Conservation (phyloP, 2,329 filamentous ascomycete genomes). For the Phialocephala subalpina region DNA sequence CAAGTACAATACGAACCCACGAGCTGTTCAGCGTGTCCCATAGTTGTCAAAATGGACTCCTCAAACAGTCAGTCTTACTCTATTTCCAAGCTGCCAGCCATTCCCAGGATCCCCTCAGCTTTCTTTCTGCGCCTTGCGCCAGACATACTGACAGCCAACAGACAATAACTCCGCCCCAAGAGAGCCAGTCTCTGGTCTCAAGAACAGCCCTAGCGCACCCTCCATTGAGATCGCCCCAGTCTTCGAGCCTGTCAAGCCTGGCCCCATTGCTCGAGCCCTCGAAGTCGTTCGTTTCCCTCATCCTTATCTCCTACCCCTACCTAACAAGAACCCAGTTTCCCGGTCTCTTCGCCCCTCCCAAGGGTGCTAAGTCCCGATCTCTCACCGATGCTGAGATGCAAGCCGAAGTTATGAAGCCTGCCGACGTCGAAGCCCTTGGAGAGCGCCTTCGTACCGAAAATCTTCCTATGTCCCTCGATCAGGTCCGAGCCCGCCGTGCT, state of each 20-base stretch:
- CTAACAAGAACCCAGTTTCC: background rate
- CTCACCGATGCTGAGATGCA: slow-evolving; percentile 27
- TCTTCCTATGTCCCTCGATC: slow-evolving; percentile 28
- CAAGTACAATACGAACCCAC: no score
- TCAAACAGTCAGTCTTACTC: no score
- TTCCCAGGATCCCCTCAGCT: no score
- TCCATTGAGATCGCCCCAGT: background rate
- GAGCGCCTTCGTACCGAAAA: slow-evolving; percentile 12
- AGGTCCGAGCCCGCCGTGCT: slow-evolving; percentile 31
- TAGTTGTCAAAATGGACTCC: no score
- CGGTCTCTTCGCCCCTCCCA: background rate
- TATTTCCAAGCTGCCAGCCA: no score
- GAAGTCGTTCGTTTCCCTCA: slow-evolving; percentile 15
- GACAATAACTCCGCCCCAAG: background rate
- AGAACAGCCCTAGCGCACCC: background rate
- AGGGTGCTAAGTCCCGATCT: slow-evolving; percentile 21
- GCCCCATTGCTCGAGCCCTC: background rate
- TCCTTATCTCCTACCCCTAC: background rate
- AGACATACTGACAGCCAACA: background rate
- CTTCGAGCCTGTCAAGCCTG: background rate
- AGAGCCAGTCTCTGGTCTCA: background rate
- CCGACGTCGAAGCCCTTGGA: slow-evolving; percentile 15
- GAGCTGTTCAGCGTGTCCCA: no score
- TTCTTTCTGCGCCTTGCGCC: background rate
- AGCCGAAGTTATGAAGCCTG: slow-evolving; percentile 5